These are phyloP conservation scores for Lobosporangium transversale DNA, from an alignment of 192 early-diverging fungal genomes.

Conservation along the genomic window DNA sequence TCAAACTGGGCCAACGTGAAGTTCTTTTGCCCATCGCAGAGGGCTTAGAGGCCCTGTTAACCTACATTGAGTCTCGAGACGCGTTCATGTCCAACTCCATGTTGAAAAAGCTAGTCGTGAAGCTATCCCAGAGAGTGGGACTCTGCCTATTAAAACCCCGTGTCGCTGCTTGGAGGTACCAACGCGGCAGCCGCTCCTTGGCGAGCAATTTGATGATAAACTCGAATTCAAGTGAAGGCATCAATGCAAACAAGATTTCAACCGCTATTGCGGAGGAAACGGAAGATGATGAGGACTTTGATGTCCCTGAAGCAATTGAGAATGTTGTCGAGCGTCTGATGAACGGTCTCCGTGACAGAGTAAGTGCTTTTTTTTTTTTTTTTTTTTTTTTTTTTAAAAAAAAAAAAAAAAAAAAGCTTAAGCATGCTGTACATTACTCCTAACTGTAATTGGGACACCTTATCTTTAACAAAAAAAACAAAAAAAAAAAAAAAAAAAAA, in stretches of 20 bases:
- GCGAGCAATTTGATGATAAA: slow-evolving; percentile 60
- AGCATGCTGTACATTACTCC: too few relatives aligned
- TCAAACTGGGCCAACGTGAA: slow-evolving; percentile 74
- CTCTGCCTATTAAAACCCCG: slow-evolving; percentile 80
- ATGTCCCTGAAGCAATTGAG: slow-evolving; percentile 88
- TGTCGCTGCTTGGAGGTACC: slow-evolving; percentile 74
- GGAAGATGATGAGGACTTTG: slow-evolving; percentile 70
- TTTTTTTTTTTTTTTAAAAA: too few relatives aligned
- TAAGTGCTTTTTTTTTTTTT: slow-evolving; percentile 36
- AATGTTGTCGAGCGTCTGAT: slow-evolving; percentile 85
- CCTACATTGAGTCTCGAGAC: slow-evolving; percentile 55
- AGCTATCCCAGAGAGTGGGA: slow-evolving; percentile 86
- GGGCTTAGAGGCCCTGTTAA: slow-evolving; percentile 53
- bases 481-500: background rate
- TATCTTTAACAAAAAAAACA: background rate
- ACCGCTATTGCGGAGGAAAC: slow-evolving; percentile 48
- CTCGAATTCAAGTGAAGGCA: background rate
- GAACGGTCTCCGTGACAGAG: slow-evolving; percentile 82
- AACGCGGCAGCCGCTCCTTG: slow-evolving; percentile 73
- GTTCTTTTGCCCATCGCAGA: slow-evolving; percentile 66
- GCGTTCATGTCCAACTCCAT: slow-evolving; percentile 74
- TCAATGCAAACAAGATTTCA: slow-evolving; percentile 30
- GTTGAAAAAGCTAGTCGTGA: slow-evolving; percentile 82
- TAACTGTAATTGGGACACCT: too few relatives aligned
- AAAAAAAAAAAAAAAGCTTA: too few relatives aligned